phyloP scores from a whole-genome alignment of 345 rosid species.

The Eutrema japonicum region DNA sequence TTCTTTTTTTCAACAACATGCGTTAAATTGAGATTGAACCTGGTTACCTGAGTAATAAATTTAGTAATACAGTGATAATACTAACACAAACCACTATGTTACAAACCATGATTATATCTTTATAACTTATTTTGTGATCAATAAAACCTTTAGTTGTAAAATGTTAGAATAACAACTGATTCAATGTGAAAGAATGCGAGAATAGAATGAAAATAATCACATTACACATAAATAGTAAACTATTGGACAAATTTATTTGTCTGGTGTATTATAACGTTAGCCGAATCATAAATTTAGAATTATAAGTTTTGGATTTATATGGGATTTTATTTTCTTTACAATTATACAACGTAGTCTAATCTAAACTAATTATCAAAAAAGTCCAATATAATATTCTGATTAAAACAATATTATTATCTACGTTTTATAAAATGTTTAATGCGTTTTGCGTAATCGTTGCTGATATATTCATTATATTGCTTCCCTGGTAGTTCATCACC shows the following conservation, averaged over 20 bases:
- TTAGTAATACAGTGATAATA: too few species aligned
- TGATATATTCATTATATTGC: conserved; percentile 41
- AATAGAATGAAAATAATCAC: conserved; percentile 12
- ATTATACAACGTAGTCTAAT: not conserved
- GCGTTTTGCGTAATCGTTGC: conserved; percentile 36
- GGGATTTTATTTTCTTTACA: not conserved
- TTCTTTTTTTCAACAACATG: too few species aligned
- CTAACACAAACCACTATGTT: too few species aligned
- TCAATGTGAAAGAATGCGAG: not conserved
- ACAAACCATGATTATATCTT: too few species aligned
- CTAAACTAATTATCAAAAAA: not conserved
- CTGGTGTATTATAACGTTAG: not conserved
- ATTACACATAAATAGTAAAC: not conserved
- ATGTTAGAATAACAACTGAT: not conserved
- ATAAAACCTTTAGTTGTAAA: not conserved
- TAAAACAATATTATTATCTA: not conserved
- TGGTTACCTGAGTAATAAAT: too few species aligned
- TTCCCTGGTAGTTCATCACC: conserved; percentile 40
- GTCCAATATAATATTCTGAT: not conserved
- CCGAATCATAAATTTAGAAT: not conserved
- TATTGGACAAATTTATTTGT: not conserved
- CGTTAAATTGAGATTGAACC: too few species aligned
- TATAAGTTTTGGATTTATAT: not conserved
- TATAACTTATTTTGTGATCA: too few species aligned
- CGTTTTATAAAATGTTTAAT: not conserved